Conservation (phyloP, 257 asterid species). For the Perilla frutescens region DNA sequence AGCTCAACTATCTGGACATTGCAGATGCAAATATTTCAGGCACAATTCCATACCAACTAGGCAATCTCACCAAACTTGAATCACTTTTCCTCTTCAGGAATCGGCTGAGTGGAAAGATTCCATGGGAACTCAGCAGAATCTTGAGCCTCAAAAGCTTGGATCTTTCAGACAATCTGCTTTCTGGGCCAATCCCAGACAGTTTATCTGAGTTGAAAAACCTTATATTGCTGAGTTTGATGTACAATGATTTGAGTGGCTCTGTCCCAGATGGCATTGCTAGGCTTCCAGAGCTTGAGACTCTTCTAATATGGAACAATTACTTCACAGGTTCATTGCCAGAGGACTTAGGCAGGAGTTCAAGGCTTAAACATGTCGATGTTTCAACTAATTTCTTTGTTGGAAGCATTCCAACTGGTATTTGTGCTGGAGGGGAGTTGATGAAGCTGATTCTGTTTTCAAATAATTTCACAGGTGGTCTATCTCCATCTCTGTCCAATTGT, state of each 20-base stretch:
- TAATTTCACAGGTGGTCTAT: slow-evolving; percentile 72
- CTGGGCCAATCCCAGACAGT: slow-evolving; percentile 81
- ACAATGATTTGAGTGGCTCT: slow-evolving; percentile 76
- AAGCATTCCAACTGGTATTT: slow-evolving; percentile 65
- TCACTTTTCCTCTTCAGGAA: slow-evolving; percentile 91
- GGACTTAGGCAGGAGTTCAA: slow-evolving; percentile 69
- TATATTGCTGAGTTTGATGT: slow-evolving; percentile 81
- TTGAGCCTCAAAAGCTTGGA: slow-evolving; percentile 79
- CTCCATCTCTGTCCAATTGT: slow-evolving; percentile 83
- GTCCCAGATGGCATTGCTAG: slow-evolving; percentile 79
- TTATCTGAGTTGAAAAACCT: slow-evolving; percentile 78
- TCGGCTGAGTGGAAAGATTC: slow-evolving; percentile 62
- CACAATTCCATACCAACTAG: slow-evolving; percentile 58
- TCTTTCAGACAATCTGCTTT: slow-evolving; percentile 89
- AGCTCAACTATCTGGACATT: slow-evolving; percentile 81
- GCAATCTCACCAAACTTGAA: slow-evolving; percentile 77
- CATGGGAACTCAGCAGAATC: slow-evolving; percentile 67
- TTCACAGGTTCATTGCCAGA: slow-evolving; percentile 79
- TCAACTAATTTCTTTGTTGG: slow-evolving; percentile 83
- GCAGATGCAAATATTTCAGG: slow-evolving; percentile 93
- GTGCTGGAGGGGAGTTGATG: slow-evolving; percentile 63
- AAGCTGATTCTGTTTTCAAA: slow-evolving; percentile 83
- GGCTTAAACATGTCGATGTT: slow-evolving; percentile 73
- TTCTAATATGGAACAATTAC: slow-evolving; percentile 89
- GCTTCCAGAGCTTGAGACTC: slow-evolving; percentile 79